These are phyloP conservation scores for Diaporthe batatas DNA, from an alignment of 2,329 filamentous ascomycete species.

Conservation along the genomic window DNA sequence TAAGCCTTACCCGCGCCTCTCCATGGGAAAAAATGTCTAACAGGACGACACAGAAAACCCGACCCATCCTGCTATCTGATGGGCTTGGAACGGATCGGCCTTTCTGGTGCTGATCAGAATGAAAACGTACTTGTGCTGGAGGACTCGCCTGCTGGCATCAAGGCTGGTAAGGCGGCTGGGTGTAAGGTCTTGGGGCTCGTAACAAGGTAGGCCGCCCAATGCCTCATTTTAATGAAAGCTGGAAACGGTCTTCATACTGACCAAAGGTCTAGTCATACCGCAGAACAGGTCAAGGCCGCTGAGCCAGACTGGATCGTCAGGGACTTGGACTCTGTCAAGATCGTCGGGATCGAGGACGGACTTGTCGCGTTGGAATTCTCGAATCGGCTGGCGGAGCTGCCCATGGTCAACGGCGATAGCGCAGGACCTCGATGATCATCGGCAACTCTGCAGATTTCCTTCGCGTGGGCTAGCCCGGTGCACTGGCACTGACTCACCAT, in stretches of 20 bases:
- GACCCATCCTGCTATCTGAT: conserved; percentile 81
- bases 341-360: conserved; percentile 70
- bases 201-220: conserved; percentile 60
- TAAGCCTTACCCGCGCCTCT: neutral
- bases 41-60: conserved; percentile 69
- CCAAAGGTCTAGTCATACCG: conserved; percentile 74
- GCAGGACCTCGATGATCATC: conserved; percentile 9
- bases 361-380: conserved; percentile 76
- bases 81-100: conserved; percentile 72
- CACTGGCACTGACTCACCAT: neutral
- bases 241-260: conserved; percentile 13
- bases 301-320: conserved; percentile 90
- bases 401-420: conserved; percentile 22
- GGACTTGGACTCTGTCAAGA: conserved; percentile 80
- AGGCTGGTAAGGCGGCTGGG: conserved; percentile 85
- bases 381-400: conserved; percentile 63
- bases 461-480: neutral
- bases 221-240: neutral
- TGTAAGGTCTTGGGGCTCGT: conserved; percentile 87
- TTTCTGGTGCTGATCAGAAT: conserved; percentile 60
- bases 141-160: conserved; percentile 89
- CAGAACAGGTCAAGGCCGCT: conserved; percentile 78
- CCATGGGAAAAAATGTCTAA: neutral
- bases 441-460: neutral
- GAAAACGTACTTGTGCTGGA: conserved; percentile 79